Evolutionary conservation across 2,329 filamentous ascomycete genomes (phyloP).

Genomic region (Aspergillus pseudonomiae): DNA sequence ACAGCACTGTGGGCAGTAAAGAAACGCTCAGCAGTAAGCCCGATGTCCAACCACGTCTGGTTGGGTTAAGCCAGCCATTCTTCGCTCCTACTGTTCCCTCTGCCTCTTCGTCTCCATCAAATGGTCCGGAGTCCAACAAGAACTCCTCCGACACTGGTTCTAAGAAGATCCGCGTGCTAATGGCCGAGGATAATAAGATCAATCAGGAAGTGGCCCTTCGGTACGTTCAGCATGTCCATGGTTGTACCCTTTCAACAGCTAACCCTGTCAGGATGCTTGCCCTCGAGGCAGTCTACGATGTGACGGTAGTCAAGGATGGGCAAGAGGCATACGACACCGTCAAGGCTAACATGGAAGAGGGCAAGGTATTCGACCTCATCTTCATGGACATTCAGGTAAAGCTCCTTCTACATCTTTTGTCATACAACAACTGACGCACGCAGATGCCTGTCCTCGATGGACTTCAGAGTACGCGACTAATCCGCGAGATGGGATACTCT

Average conservation of each 20-base stretch:
- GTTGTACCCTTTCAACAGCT: background rate
- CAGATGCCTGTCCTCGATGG: conserved; percentile 91
- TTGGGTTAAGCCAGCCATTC: conserved; percentile 82
- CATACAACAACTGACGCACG: background rate
- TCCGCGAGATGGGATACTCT: conserved; percentile 82
- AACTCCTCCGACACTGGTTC: conserved; percentile 49
- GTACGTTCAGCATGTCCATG: background rate
- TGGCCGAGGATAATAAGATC: conserved; percentile 77
- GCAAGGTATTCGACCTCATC: conserved; percentile 78
- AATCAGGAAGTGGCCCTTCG: conserved; percentile 65
- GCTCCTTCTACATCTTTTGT: background rate
- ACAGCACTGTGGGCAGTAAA: conserved; percentile 19
- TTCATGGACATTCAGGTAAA: conserved; percentile 80
- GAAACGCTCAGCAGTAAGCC: conserved; percentile 43
- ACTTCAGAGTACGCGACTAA: conserved; percentile 80
- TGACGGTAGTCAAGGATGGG: conserved; percentile 82
- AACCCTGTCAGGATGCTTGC: conserved; percentile 53
- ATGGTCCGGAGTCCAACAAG: too few relatives aligned
- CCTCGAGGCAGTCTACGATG: conserved; percentile 62
- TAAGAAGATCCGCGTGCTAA: conserved; percentile 73
- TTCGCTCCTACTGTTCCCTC: conserved; percentile 50
- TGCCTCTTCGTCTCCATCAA: conserved; percentile 24
- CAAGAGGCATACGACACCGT: conserved; percentile 88
- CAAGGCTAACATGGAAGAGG: conserved; percentile 75
- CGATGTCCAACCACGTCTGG: conserved; percentile 73